Evolutionary conservation across 768 basidiomycete genomes (phyloP).

Genomic region (Hericium rajendrae): DNA sequence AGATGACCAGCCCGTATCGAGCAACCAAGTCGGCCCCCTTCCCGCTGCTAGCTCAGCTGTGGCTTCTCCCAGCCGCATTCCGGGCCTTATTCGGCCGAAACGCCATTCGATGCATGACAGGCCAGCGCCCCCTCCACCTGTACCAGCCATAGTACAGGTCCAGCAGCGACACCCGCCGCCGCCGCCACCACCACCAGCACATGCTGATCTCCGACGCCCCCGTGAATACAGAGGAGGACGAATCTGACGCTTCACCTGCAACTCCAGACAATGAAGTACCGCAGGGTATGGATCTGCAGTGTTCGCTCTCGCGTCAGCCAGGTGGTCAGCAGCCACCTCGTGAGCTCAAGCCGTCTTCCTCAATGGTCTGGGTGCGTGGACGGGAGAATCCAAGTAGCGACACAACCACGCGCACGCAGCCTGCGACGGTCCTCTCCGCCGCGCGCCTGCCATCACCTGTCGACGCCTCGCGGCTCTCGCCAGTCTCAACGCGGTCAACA

Average conservation of each 20-base stretch:
- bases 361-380: neutral
- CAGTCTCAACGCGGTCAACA: neutral
- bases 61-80: too few relatives aligned
- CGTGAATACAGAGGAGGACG: too few relatives aligned
- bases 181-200: neutral
- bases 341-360: neutral
- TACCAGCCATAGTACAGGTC: neutral
- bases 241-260: too few relatives aligned
- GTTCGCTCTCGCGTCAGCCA: neutral
- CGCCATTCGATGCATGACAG: slow-evolving; percentile 8
- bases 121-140: neutral
- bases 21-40: neutral
- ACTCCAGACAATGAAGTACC: too few relatives aligned
- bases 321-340: neutral
- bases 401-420: too few relatives aligned
- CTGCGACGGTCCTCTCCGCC: too few relatives aligned
- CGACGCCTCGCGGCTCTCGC: neutral
- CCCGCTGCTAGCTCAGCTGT: neutral
- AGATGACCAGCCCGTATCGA: too few relatives aligned
- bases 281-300: neutral
- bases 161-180: neutral
- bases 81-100: slow-evolving; percentile 3
- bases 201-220: neutral
- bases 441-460: too few relatives aligned
- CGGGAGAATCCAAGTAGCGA: neutral